Evolutionary conservation across 179 eudicot species (phyloP), one percentile per base, ranked within the genome.

Genomic region (Beta lomatogona): DNA sequence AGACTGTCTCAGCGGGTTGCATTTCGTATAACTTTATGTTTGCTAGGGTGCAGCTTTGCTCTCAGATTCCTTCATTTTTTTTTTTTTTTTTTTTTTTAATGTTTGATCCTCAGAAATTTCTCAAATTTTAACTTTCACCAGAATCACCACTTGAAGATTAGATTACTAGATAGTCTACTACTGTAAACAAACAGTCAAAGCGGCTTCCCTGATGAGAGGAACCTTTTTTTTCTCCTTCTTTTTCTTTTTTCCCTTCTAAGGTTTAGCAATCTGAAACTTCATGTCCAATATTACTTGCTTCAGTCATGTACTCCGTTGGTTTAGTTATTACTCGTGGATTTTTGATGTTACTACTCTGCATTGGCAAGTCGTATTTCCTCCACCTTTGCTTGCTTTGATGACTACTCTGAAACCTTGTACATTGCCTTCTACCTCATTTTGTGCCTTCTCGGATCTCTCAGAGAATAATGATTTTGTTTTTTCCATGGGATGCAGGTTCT

Each of bases 401-500:
- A 22, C 28, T 28, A 66, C 70, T 15, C 46, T 66, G 46, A 66
- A 9, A 66, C 15, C 15, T 45, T 13, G 60, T 14, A 52, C 59
- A 50, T 15, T 53, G 61, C 41, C 41, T 72, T 72, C 16, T 36
- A 44, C 44, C 52, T 72, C 44, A 50, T 72, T 53, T 73, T 18
- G n/a, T 73, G 61, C 21, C 21, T 73, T 73, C 45, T 52, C 19
- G 11, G 8, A 22, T 72, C 59, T 22, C 5, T 73, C 36, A 55
- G 14, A n/a, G 7, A 22, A 25, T 19, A 19, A 53, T 19, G 4
- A 14, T 41, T 53, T 60, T 36, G 18, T 16, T 75, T 31, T 18
- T 31, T 55, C 10, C 2, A 31, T 75, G 25, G 14, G 5, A 75
- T 75, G 65, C 77, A 75, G 77, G 77, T 75, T 57, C 21, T n/a